A percentile compares a stretch with the other conserved stretches of the same genome.
phyloP scores from a whole-genome alignment of 2,329 filamentous ascomycete genomes.

The Ceratocystis cubensis region DNA sequence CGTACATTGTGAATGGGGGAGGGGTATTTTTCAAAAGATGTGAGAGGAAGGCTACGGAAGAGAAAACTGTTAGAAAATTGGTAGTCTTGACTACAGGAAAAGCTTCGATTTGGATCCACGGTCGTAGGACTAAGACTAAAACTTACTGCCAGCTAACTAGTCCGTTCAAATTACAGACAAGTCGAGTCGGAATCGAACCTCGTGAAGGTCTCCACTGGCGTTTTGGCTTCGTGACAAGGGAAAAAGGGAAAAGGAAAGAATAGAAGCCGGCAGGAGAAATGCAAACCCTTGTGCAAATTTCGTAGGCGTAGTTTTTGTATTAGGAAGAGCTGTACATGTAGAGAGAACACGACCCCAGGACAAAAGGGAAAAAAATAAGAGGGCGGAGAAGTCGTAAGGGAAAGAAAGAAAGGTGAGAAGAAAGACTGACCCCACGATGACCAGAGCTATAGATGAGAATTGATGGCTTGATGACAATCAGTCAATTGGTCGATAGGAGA shows the following conservation, averaged over 20 bases:
- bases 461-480: slow-evolving; percentile 8
- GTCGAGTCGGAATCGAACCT: slow-evolving; percentile 5
- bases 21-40: slow-evolving; percentile 18
- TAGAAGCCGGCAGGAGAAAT: slow-evolving; percentile 2
- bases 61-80: slow-evolving; percentile 1
- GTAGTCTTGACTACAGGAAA: neutral
- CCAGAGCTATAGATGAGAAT: slow-evolving; percentile 18
- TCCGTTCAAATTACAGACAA: slow-evolving; percentile 6
- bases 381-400: too few species aligned
- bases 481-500: slow-evolving; percentile 13
- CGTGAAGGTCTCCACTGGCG: slow-evolving; percentile 1
- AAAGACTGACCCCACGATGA: slow-evolving; percentile 18
- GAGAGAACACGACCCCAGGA: slow-evolving; percentile 20
- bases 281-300: slow-evolving; percentile 1
- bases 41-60: neutral
- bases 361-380: slow-evolving; percentile 12
- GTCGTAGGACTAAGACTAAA: neutral
- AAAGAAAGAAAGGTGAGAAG: neutral
- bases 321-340: slow-evolving; percentile 20
- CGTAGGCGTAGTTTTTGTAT: slow-evolving; percentile 13
- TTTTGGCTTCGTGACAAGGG: neutral
- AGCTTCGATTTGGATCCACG: neutral
- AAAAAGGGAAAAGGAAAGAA: slow-evolving; percentile 2
- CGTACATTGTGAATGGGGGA: slow-evolving; percentile 58
- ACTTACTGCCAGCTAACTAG: slow-evolving; percentile 13